Percentiles rank a stretch among this genome's conserved stretches.
phyloP scores from a whole-genome alignment of 371 early-diverging fungal genomes.

The Coemansia sp. region DNA sequence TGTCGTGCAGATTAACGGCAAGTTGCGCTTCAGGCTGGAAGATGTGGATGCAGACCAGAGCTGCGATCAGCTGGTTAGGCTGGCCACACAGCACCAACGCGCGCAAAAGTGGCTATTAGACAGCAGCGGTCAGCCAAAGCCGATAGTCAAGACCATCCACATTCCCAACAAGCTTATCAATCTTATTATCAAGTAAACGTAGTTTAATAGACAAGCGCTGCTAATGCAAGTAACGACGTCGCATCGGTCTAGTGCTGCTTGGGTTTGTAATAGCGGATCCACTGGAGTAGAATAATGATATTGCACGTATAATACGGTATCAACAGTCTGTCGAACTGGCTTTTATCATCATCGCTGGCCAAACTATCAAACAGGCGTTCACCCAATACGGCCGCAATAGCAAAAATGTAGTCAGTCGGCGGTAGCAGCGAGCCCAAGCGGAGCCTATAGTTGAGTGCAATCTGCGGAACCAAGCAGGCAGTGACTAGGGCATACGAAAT shows the following conservation, averaged over 20 bases:
- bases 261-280: constrained; percentile 9
- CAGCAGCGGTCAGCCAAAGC: constrained; percentile 41
- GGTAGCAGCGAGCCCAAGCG: constrained; percentile 9
- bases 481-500: neutral
- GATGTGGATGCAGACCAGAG: constrained; percentile 49
- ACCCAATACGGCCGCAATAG: neutral
- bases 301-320: constrained; percentile 2
- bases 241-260: constrained; percentile 15
- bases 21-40: constrained; percentile 67
- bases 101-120: constrained; percentile 53
- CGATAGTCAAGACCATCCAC: constrained; percentile 64
- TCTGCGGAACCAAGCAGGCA: constrained; percentile 10
- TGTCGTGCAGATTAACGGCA: constrained; percentile 72
- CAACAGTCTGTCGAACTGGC: neutral
- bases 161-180: constrained; percentile 75
- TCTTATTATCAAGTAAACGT: constrained; percentile 57
- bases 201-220: neutral
- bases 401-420: constrained; percentile 2
- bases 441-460: constrained; percentile 10
- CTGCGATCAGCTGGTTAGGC: constrained; percentile 50
- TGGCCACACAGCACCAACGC: constrained; percentile 50
- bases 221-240: no score
- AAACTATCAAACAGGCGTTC: neutral
- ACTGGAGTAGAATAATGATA: constrained; percentile 5
- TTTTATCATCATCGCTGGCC: neutral